Conservation (phyloP, 2,329 filamentous ascomycete genomes). For the Diplodia scrobiculata region DNA sequence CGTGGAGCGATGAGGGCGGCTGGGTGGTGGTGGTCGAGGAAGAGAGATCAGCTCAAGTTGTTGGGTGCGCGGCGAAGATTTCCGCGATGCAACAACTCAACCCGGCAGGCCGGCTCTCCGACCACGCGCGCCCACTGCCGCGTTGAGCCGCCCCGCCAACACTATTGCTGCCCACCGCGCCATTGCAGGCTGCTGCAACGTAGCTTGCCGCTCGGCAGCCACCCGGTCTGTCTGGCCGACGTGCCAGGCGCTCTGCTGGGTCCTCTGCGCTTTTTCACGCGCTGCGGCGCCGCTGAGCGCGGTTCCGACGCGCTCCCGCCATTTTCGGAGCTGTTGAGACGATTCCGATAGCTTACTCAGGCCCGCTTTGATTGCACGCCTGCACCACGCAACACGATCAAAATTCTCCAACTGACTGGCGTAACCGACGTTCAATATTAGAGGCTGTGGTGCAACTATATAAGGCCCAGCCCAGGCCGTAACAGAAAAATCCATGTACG, state of each 20-base stretch:
- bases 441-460: conserved; percentile 19
- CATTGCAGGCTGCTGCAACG: not conserved
- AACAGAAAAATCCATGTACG: conserved; percentile 20
- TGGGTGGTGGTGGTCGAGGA: conserved; percentile 21
- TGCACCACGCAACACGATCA: not conserved
- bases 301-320: conserved; percentile 13
- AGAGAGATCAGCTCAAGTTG: conserved; percentile 24
- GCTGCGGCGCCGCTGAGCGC: conserved; percentile 9
- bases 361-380: not conserved
- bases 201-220: not conserved
- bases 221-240: not conserved
- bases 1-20: conserved; percentile 19
- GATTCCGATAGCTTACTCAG: conserved; percentile 15
- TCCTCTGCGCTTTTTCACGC: not conserved
- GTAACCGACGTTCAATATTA: conserved; percentile 24
- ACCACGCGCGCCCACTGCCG: conserved; percentile 12
- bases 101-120: conserved; percentile 21
- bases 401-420: not conserved
- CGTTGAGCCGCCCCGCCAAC: conserved; percentile 25
- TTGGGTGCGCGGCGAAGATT: conserved; percentile 26
- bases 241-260: not conserved
- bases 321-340: conserved; percentile 23
- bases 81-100: conserved; percentile 20
- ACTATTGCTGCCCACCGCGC: not conserved
- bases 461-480: conserved; percentile 25